Evolutionary conservation across 2,329 filamentous ascomycete genomes (phyloP).

Genomic region (Geosmithia morbida): DNA sequence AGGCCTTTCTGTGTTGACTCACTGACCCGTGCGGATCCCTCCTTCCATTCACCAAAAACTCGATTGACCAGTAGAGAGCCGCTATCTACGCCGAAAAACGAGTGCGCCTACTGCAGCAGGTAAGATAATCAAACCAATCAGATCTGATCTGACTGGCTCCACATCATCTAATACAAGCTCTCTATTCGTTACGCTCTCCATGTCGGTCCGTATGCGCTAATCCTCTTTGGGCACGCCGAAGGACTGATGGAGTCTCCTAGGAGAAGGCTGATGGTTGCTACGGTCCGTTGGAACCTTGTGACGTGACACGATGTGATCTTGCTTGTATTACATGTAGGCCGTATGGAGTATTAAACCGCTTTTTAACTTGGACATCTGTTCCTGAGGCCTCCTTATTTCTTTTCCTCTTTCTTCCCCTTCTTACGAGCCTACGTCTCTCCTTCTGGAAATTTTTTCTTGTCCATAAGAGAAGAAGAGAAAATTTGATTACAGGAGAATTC

Average conservation of each 20-base stretch:
- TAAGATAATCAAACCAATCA: constrained; percentile 15
- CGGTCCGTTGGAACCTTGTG: constrained; percentile 12
- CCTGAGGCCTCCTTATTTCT: constrained; percentile 15
- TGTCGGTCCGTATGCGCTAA: constrained; percentile 11
- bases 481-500: too few relatives aligned
- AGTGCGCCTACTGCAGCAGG: constrained; percentile 10
- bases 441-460: background rate
- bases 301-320: constrained; percentile 7
- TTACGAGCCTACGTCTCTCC: background rate
- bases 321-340: background rate
- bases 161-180: background rate
- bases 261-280: constrained; percentile 2
- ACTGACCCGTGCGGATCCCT: constrained; percentile 1
- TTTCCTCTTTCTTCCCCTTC: constrained; percentile 5
- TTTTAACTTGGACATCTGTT: constrained; percentile 5
- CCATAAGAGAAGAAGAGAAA: too few relatives aligned
- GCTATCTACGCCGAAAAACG: constrained; percentile 18
- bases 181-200: background rate
- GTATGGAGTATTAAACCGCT: constrained; percentile 7
- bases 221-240: constrained; percentile 28
- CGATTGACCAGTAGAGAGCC: constrained; percentile 16
- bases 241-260: constrained; percentile 13
- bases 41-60: background rate
- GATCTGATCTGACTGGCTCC: background rate
- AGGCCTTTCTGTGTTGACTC: constrained; percentile 12